Conservation (phyloP, 2,329 filamentous ascomycete genomes). For the Neofusicoccum sp. region DNA sequence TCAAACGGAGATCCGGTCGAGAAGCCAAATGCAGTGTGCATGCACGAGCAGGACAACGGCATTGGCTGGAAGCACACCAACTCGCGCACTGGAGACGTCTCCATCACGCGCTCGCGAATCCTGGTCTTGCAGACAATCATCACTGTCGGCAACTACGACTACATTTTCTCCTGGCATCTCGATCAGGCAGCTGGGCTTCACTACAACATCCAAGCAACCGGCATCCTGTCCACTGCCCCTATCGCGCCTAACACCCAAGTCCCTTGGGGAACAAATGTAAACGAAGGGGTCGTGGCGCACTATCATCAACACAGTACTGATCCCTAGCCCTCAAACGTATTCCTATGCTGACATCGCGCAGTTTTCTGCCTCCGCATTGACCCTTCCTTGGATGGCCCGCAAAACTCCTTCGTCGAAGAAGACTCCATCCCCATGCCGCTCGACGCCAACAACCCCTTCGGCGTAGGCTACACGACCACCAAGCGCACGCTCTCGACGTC, state of each 20-base stretch:
- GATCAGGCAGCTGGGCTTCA: constrained; percentile 25
- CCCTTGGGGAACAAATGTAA: constrained; percentile 25
- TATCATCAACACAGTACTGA: constrained; percentile 24
- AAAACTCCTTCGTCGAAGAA: constrained; percentile 37
- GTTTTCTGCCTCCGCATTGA: constrained; percentile 50
- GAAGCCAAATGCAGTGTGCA: constrained; percentile 47
- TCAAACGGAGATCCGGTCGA: constrained; percentile 39
- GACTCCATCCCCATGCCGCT: constrained; percentile 30
- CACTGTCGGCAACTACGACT: constrained; percentile 35
- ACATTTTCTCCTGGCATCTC: constrained; percentile 28
- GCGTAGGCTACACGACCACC: constrained; percentile 12
- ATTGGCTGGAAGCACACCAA: constrained; percentile 36
- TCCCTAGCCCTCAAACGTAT: too few species aligned
- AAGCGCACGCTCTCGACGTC: constrained; percentile 11
- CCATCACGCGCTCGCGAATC: constrained; percentile 28
- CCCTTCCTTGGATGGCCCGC: constrained; percentile 43
- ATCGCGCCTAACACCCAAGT: constrained; percentile 22
- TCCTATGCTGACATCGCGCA: background rate
- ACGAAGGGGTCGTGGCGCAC: constrained; percentile 25
- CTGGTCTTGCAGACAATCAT: constrained; percentile 33
- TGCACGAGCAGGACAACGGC: constrained; percentile 40
- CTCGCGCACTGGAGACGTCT: constrained; percentile 28
- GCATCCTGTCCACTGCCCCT: constrained; percentile 25
- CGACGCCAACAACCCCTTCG: constrained; percentile 2
- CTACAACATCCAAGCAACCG: constrained; percentile 27